Evolutionary conservation across 129 eudicot species (phyloP).

Genomic region (Solidago caesia): DNA sequence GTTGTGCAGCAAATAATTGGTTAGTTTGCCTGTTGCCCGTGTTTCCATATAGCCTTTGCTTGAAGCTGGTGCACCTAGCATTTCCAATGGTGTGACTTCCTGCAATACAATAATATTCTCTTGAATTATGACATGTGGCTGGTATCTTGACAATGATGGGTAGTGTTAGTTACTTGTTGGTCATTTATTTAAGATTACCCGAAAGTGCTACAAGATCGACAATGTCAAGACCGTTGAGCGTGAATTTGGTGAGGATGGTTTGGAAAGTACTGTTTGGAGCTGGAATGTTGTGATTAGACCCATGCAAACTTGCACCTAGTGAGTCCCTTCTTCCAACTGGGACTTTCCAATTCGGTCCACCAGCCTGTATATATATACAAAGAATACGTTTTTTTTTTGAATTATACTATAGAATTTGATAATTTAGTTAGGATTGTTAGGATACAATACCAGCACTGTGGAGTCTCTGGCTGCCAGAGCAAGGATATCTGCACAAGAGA

Average conservation of each 20-base stretch:
- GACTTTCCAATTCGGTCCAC: conserved; percentile 93
- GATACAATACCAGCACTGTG: conserved; percentile 49
- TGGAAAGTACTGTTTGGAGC: conserved; percentile 89
- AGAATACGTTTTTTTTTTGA: neutral
- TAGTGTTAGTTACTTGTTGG: neutral
- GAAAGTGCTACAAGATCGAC: conserved; percentile 85
- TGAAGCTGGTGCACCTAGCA: conserved; percentile 81
- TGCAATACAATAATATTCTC: conserved; percentile 35
- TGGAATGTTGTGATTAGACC: conserved; percentile 80
- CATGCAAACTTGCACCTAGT: conserved; percentile 67
- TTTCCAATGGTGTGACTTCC: conserved; percentile 90
- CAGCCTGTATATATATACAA: conserved; percentile 41
- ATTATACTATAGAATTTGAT: neutral
- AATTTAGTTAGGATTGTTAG: neutral
- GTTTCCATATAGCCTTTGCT: conserved; percentile 80
- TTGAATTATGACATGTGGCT: neutral
- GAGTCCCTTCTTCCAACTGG: conserved; percentile 94
- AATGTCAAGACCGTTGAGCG: conserved; percentile 61
- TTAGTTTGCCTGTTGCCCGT: conserved; percentile 45
- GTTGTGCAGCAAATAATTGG: conserved; percentile 44
- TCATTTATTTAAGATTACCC: conserved; percentile 32
- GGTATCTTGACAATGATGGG: neutral
- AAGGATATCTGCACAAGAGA: conserved; percentile 88
- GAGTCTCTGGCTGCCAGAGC: conserved; percentile 85
- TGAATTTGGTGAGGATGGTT: conserved; percentile 79